Conservation (phyloP, 2,329 filamentous ascomycete species). For the Macrophomina pseudophaseolina region DNA sequence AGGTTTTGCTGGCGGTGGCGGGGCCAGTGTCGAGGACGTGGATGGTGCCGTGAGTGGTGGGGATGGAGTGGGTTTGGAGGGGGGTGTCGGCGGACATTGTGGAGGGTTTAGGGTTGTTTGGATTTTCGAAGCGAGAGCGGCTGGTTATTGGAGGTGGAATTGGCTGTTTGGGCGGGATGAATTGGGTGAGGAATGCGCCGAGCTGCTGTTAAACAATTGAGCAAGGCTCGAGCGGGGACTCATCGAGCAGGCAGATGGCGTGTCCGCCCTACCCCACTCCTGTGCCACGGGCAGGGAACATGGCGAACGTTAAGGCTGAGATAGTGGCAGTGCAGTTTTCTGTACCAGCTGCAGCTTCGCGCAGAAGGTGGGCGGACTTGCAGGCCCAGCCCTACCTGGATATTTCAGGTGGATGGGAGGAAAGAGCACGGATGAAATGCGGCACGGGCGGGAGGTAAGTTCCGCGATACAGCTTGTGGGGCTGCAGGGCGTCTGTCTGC, state of each 20-base stretch:
- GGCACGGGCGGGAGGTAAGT: not conserved
- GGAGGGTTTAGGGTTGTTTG: not conserved
- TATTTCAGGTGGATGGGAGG: not conserved
- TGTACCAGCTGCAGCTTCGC: not conserved
- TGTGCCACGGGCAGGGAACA: not conserved
- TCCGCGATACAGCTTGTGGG: not conserved
- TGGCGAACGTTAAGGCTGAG: not conserved
- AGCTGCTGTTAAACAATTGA: constrained; percentile 4
- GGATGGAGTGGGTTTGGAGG: constrained; percentile 11
- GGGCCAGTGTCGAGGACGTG: constrained; percentile 3
- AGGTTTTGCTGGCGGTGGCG: not conserved
- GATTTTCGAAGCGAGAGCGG: not conserved
- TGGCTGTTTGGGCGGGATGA: no score
- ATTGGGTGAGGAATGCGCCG: not conserved
- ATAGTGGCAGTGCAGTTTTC: no score
- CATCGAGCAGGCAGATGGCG: constrained; percentile 3
- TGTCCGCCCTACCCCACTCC: constrained; percentile 10
- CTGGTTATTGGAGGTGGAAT: not conserved
- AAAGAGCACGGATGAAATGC: not conserved
- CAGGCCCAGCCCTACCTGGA: no score
- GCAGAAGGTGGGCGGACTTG: not conserved
- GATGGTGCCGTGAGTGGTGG: constrained; percentile 22
- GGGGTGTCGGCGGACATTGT: constrained; percentile 1
- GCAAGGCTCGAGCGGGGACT: not conserved
- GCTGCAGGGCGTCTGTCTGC: not conserved